These are phyloP conservation scores for Kernera saxatilis DNA, from an alignment of 345 rosid species.

Conservation along the genomic window DNA sequence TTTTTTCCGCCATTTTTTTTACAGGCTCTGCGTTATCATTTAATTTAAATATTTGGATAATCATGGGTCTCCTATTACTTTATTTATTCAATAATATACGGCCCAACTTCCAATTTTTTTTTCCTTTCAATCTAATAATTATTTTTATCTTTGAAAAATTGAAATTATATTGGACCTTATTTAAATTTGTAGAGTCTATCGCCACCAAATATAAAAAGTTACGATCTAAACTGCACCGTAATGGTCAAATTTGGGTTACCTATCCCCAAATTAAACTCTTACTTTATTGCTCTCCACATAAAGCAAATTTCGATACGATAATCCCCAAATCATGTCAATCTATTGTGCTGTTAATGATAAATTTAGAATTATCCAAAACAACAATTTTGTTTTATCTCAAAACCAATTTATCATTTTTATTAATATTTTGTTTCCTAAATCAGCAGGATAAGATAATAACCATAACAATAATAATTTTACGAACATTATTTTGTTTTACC, in stretches of 20 bases:
- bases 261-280: background rate
- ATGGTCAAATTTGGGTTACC: slow-evolving; percentile 23
- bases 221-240: background rate
- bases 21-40: slow-evolving; percentile 16
- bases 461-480: background rate
- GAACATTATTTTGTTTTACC: too few relatives aligned
- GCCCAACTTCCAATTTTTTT: background rate
- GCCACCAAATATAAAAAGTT: background rate
- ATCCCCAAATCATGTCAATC: background rate
- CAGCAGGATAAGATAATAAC: background rate
- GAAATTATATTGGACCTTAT: background rate
- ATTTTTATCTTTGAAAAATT: background rate
- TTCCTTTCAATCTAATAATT: background rate
- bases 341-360: background rate
- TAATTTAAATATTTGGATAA: slow-evolving; percentile 15
- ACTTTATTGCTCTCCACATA: background rate
- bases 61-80: background rate
- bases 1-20: slow-evolving; percentile 22
- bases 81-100: slow-evolving; percentile 5
- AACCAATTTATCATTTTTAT: background rate
- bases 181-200: background rate
- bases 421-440: background rate
- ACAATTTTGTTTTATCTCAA: too few relatives aligned
- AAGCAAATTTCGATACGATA: background rate
- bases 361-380: background rate